Percentiles rank a stretch among this genome's conserved stretches.
phyloP scores from a whole-genome alignment of 1,284 basidiomycete species.

The Cutaneotrichosporon cutaneum region DNA sequence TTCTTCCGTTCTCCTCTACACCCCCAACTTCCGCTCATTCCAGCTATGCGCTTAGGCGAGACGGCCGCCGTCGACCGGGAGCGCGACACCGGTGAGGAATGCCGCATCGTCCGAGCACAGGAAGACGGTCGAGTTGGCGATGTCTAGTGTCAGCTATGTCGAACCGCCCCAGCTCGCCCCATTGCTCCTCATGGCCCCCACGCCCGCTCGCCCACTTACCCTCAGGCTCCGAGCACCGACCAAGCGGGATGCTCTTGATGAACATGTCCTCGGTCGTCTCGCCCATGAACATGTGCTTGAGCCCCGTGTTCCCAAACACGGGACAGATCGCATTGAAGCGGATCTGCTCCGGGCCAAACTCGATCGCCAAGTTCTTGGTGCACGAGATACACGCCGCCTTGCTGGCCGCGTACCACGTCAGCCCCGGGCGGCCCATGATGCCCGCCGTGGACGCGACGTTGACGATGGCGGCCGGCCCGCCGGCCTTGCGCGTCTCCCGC shows the following conservation, averaged over 20 bases:
- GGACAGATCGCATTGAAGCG: constrained; percentile 28
- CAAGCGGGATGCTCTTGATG: constrained; percentile 21
- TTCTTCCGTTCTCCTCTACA: too few species aligned
- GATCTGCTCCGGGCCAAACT: constrained; percentile 23
- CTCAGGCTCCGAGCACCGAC: constrained; percentile 23
- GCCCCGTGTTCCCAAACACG: constrained; percentile 24
- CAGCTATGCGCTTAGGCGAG: constrained; percentile 11
- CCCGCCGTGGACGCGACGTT: constrained; percentile 22
- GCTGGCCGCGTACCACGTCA: constrained; percentile 24
- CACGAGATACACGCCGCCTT: constrained; percentile 19
- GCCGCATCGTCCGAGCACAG: constrained; percentile 26
- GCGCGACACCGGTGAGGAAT: constrained; percentile 29
- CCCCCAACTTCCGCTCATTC: too few species aligned
- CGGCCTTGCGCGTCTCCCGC: constrained; percentile 9
- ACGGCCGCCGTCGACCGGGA: constrained; percentile 26
- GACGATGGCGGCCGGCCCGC: constrained; percentile 18
- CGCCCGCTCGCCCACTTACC: constrained; percentile 11
- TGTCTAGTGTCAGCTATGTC: constrained; percentile 21
- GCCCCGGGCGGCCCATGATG: constrained; percentile 24
- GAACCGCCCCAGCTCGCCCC: too few species aligned
- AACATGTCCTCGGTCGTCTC: constrained; percentile 22
- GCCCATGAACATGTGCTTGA: constrained; percentile 23
- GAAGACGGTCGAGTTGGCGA: constrained; percentile 28
- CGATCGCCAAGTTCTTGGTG: constrained; percentile 25
- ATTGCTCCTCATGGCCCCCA: not conserved